Percentiles rank a stretch among this genome's conserved stretches.
These are phyloP conservation scores for Trametes meyenii DNA, from an alignment of 768 basidiomycete species.

Conservation along the genomic window DNA sequence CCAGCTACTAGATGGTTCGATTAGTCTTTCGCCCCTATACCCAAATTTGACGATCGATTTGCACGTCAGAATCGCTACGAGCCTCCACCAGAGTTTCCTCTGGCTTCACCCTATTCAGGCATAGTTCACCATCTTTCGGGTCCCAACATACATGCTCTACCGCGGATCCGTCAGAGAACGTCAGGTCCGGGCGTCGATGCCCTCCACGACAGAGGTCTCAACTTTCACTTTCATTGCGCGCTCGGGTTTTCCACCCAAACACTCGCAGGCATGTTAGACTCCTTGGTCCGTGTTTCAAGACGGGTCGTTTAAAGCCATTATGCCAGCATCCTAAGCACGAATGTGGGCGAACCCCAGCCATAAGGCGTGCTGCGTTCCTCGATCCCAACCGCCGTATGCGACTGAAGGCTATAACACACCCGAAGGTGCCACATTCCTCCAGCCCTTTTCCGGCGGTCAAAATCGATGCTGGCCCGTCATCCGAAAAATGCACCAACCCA, in stretches of 20 bases:
- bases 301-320: conserved; percentile 81
- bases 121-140: conserved; percentile 92
- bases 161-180: conserved; percentile 73
- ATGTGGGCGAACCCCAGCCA: conserved; percentile 55
- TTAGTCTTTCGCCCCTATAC: conserved; percentile 97
- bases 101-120: conserved; percentile 90
- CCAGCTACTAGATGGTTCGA: conserved; percentile 94
- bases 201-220: conserved; percentile 62
- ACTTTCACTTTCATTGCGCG: conserved; percentile 72
- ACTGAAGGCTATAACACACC: conserved; percentile 67
- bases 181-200: conserved; percentile 78
- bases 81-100: conserved; percentile 96
- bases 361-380: conserved; percentile 64
- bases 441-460: conserved; percentile 58
- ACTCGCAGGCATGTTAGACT: conserved; percentile 85
- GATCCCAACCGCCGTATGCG: conserved; percentile 58
- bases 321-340: conserved; percentile 74
- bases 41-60: conserved; percentile 95
- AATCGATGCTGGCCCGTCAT: conserved; percentile 71
- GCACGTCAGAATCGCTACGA: conserved; percentile 96
- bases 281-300: conserved; percentile 88
- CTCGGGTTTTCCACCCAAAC: conserved; percentile 72
- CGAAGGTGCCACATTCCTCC: conserved; percentile 64
- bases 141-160: conserved; percentile 86
- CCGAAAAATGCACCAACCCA: conserved; percentile 31